phyloP scores from a whole-genome alignment of 768 basidiomycete genomes.

The Agrocybe pediades region DNA sequence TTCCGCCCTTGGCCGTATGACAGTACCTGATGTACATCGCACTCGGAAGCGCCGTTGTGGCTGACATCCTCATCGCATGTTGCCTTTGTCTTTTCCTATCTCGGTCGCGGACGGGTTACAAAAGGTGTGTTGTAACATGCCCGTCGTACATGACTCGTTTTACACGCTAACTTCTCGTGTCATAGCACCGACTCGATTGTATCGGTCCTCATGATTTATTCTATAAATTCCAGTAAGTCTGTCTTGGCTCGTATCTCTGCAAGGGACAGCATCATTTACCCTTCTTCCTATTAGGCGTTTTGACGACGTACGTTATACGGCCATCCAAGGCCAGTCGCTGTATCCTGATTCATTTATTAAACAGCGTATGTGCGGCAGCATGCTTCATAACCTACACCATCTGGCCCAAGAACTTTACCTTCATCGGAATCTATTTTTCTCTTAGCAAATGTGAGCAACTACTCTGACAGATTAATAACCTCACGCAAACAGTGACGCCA shows the following conservation, averaged over 20 bases:
- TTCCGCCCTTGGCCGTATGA: neutral
- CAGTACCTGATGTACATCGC: constrained; percentile 33
- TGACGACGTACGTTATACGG: constrained; percentile 28
- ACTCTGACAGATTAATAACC: neutral
- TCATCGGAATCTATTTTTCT: constrained; percentile 45
- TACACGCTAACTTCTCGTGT: neutral
- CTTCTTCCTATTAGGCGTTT: constrained; percentile 23
- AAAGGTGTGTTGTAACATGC: constrained; percentile 30
- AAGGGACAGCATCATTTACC: neutral
- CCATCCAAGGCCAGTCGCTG: neutral
- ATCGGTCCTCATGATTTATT: constrained; percentile 45
- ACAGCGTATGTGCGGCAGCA: constrained; percentile 28
- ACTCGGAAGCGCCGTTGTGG: constrained; percentile 36
- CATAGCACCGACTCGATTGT: constrained; percentile 46
- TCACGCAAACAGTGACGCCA: neutral
- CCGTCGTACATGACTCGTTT: neutral
- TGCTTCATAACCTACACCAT: constrained; percentile 36
- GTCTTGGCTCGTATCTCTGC: neutral
- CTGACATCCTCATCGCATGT: constrained; percentile 43
- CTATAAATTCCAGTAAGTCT: constrained; percentile 49
- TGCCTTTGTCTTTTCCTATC: constrained; percentile 48
- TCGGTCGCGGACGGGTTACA: constrained; percentile 52
- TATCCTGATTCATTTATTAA: neutral
- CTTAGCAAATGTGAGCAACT: constrained; percentile 42
- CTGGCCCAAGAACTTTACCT: constrained; percentile 48